Evolutionary conservation across 1,284 basidiomycete genomes (phyloP), one percentile per base, ranked within the genome.

Genomic region (Fomes fomentarius): DNA sequence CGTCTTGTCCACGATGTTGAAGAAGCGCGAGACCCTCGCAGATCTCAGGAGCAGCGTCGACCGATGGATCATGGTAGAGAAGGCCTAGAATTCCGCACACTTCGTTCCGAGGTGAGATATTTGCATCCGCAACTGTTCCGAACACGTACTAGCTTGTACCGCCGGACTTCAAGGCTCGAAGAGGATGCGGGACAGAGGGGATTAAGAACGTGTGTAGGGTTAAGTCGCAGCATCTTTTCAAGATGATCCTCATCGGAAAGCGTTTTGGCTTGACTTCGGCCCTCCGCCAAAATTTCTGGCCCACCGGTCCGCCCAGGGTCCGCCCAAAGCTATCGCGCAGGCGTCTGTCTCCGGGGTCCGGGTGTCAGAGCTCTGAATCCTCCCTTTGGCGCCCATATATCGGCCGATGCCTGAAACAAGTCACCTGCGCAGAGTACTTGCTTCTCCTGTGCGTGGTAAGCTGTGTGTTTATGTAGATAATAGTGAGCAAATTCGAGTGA

Each of bases 1-100:
- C 97, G 81, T 99, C 96, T 72, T 99, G 96, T 30, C 96, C 96
- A 69, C 95, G 82, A 71, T 98, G 95, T 71, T 98, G 95, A 14
- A 98, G 78, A 43, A 98, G 78, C 31, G 93, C 91, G 19, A 98
- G 81, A 38, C 93, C 94, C 71, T 98, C 95, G 63, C 86, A 89
- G 69, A 96, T 94, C 73, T 96, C 94, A 22, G 84, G 70, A 26
- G 93, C 94, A 40, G 86, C 90, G 70, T 94, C 86, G 68, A 85
- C 72, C 43, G 75, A 76, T 41, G 90, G 76, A 70, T 95, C 91
- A 69, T 92, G 88, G 53, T 93, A 78, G 46, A 96, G 80, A 34
- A 96, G 76, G 66, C 93, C 94, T 61, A 95, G 79, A 67, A 96
- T 92, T 61, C 93, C 93, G 72, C 93, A 96, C 93, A 96, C 88